Percentiles rank a stretch among this genome's conserved stretches.
Evolutionary conservation across 2,329 filamentous ascomycete species (phyloP).

Genomic region (Bipolaris victoriae): DNA sequence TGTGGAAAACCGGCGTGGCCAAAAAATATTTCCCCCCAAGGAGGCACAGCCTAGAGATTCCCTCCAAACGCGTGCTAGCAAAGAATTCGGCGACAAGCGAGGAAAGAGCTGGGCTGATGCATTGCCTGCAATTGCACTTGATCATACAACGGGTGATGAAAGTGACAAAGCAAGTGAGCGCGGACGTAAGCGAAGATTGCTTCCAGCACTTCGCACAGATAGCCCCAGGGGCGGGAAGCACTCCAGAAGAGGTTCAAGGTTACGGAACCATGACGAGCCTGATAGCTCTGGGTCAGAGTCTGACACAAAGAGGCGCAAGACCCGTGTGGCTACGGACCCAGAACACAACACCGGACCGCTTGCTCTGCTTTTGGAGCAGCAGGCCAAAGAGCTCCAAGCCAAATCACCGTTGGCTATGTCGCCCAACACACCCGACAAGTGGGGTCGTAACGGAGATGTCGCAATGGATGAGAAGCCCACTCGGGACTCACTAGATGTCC

Average conservation of each 20-base stretch:
- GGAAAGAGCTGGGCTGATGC: constrained; percentile 45
- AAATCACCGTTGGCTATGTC: constrained; percentile 49
- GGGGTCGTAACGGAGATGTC: constrained; percentile 40
- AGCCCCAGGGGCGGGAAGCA: constrained; percentile 41
- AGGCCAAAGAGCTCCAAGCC: constrained; percentile 46
- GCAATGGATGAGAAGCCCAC: constrained; percentile 18
- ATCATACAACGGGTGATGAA: constrained; percentile 43
- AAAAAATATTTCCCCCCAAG: constrained; percentile 65
- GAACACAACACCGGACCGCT: constrained; percentile 56
- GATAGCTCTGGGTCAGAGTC: constrained; percentile 51
- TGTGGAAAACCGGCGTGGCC: constrained; percentile 80
- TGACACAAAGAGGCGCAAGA: constrained; percentile 57
- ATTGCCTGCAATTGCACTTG: constrained; percentile 31
- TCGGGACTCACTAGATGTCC: constrained; percentile 37
- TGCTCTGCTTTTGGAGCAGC: constrained; percentile 54
- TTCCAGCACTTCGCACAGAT: constrained; percentile 43
- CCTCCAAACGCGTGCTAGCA: constrained; percentile 41
- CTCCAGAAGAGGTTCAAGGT: constrained; percentile 36
- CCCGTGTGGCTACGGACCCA: constrained; percentile 55
- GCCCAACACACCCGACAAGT: constrained; percentile 52
- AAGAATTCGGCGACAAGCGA: constrained; percentile 42
- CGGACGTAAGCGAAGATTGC: constrained; percentile 44
- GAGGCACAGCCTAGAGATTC: constrained; percentile 36
- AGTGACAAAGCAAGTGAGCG: constrained; percentile 48
- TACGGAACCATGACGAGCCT: constrained; percentile 36